Percentiles rank a stretch among this genome's conserved stretches.
Conservation (phyloP, 139 green algal genomes). For the Chlamydomonas applanata region DNA sequence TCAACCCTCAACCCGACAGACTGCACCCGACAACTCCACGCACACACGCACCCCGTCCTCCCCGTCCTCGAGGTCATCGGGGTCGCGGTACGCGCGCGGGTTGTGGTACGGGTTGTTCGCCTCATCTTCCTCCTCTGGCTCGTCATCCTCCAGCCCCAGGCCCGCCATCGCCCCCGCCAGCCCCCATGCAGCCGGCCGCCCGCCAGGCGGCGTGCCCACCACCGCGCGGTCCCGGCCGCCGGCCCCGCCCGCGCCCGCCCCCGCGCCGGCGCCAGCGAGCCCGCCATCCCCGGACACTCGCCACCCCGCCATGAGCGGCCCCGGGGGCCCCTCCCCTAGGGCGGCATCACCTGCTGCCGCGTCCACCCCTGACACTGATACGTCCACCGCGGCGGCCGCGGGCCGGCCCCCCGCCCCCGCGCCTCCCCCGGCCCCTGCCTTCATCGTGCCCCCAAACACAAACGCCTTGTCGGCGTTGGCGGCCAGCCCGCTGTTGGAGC, state of each 20-base stretch:
- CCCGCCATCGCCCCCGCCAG: constrained; percentile 18
- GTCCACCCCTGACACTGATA: too few relatives aligned
- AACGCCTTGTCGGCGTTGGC: constrained; percentile 17
- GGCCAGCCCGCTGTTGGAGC: neutral
- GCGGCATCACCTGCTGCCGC: neutral
- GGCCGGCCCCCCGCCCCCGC: too few relatives aligned
- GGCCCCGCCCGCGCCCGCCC: too few relatives aligned
- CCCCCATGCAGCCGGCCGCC: constrained; percentile 23
- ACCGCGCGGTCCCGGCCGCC: too few relatives aligned
- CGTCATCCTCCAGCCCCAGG: constrained; percentile 23
- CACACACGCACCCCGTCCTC: neutral
- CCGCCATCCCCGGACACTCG: neutral
- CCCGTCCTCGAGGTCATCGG: constrained; percentile 6
- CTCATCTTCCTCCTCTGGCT: constrained; percentile 32
- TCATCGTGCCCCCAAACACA: constrained; percentile 24
- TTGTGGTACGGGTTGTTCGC: constrained; percentile 34
- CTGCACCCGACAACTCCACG: neutral
- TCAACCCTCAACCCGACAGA: too few relatives aligned
- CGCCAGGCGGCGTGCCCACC: neutral
- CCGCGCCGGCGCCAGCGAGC: too few relatives aligned
- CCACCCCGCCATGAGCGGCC: too few relatives aligned
- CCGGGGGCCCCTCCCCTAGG: too few relatives aligned
- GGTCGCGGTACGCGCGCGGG: constrained; percentile 9
- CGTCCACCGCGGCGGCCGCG: too few relatives aligned
- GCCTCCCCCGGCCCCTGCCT: neutral